Base-by-base conservation (phyloP, 305 asterid species). In the Striga hermonthica region DNA sequence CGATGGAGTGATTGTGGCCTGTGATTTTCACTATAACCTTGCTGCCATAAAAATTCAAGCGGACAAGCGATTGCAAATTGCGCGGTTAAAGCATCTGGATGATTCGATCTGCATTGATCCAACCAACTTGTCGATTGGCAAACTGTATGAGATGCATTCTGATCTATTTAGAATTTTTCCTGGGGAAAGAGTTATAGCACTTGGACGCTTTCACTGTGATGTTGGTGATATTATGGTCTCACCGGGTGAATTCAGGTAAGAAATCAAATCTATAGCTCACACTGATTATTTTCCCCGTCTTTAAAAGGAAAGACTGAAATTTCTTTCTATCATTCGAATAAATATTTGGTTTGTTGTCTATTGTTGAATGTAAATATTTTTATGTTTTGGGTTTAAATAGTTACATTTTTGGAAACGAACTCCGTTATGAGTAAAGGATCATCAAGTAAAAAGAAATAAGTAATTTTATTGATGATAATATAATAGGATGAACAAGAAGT, bases 191-290 rank as follows among this genome's bases (percentile, higher is more conserved):
- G 28, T 50, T n/a, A 13, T 50, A 50, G 22, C 57, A 11, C 57
- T 50, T 50, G 57, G 34, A 7, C 28, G 16, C 34, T 50, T n/a
- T 4, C 3, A 13, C 3, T 31, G 15, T 4, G 28, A 13, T 14
- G 3, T 12, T 6, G 9, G 7, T 7, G 28, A 50, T 3, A 11
- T 50, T 4, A 50, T 50, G 57, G 57, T 13, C 15, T 14, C 57
- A 5, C 57, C 28, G 1, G 57, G 16, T 50, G 57, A 50, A 50
- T 50, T 50, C 57, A 11, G 57, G 57, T 50, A 10, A 48, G 54
- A 48, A 48, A 11, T 16, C 3, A 4, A 9, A 0, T 48, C 16
- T 10, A 48, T 10, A 6, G 14, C 11, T 10, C n/a, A 48, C 4
- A 10, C 12, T 48, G 31, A 22, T 22, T 22, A 22, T 22, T 22